Percentiles rank a stretch among this genome's conserved stretches.
phyloP scores from a whole-genome alignment of 1,284 basidiomycete species.

The Heliocybe sulcata region DNA sequence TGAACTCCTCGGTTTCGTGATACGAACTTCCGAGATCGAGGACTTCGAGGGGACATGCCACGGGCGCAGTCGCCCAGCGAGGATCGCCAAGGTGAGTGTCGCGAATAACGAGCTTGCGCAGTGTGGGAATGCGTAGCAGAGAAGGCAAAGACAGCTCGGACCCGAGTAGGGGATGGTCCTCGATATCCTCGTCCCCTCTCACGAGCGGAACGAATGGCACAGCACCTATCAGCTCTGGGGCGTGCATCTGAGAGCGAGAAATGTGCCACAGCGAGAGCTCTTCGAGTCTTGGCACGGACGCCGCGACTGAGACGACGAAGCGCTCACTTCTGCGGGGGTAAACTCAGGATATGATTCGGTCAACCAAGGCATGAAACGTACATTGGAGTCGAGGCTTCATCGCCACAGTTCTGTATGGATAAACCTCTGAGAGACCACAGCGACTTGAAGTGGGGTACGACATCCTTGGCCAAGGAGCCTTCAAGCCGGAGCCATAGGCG shows the following conservation, averaged over 20 bases:
- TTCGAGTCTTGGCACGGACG: slow-evolving; percentile 46
- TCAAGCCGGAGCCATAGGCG: slow-evolving; percentile 45
- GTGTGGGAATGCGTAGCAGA: slow-evolving; percentile 52
- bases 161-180: slow-evolving; percentile 47
- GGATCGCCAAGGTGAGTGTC: slow-evolving; percentile 67
- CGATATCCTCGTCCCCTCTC: slow-evolving; percentile 49
- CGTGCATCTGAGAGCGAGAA: slow-evolving; percentile 55
- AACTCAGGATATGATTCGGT: slow-evolving; percentile 12
- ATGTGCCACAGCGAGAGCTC: slow-evolving; percentile 55
- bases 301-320: slow-evolving; percentile 61
- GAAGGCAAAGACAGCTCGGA: slow-evolving; percentile 54
- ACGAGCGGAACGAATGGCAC: slow-evolving; percentile 54
- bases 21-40: slow-evolving; percentile 55
- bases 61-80: slow-evolving; percentile 40
- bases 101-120: slow-evolving; percentile 53
- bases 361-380: slow-evolving; percentile 28
- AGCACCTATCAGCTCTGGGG: slow-evolving; percentile 42
- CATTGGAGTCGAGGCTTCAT: slow-evolving; percentile 49
- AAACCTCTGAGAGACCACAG: slow-evolving; percentile 38
- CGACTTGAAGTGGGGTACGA: slow-evolving; percentile 46
- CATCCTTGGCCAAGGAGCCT: slow-evolving; percentile 40
- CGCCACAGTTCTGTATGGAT: slow-evolving; percentile 47
- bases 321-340: slow-evolving; percentile 54
- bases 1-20: slow-evolving; percentile 44
- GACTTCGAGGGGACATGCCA: slow-evolving; percentile 43